Percentiles rank a stretch among this genome's conserved stretches.
phyloP scores from a whole-genome alignment of 768 basidiomycete genomes.

The Infundibulicybe gibba region DNA sequence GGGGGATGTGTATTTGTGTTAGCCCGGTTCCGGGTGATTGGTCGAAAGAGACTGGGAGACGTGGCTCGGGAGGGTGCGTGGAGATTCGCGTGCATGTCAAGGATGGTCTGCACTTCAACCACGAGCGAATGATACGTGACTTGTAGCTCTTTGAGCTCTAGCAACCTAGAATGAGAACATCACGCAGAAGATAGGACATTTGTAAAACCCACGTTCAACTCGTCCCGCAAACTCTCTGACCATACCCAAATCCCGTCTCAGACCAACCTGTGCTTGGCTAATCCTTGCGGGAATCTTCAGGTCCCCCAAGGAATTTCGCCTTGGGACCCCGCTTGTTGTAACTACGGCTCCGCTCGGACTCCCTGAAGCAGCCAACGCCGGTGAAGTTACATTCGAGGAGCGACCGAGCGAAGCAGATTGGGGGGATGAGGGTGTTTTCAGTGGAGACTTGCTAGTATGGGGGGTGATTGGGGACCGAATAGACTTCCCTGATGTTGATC shows the following conservation, averaged over 20 bases:
- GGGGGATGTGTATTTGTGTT: slow-evolving; percentile 47
- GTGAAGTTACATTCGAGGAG: slow-evolving; percentile 17
- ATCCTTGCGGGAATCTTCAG: slow-evolving; percentile 72
- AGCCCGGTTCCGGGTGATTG: slow-evolving; percentile 49
- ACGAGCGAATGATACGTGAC: slow-evolving; percentile 51
- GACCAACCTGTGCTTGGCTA: slow-evolving; percentile 75
- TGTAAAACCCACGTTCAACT: slow-evolving; percentile 66
- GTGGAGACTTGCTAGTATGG: slow-evolving; percentile 9
- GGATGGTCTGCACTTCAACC: slow-evolving; percentile 46
- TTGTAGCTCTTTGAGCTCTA: slow-evolving; percentile 77
- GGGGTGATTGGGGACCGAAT: slow-evolving; percentile 10
- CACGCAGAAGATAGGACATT: neutral
- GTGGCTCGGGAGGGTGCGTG: slow-evolving; percentile 33
- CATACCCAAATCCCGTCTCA: slow-evolving; percentile 75
- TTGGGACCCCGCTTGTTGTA: slow-evolving; percentile 22
- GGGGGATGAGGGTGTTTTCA: slow-evolving; percentile 21
- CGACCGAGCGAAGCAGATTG: slow-evolving; percentile 34
- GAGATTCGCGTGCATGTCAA: slow-evolving; percentile 37
- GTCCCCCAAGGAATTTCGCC: slow-evolving; percentile 68
- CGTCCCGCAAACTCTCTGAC: slow-evolving; percentile 84
- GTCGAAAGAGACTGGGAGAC: slow-evolving; percentile 50
- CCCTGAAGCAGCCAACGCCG: neutral
- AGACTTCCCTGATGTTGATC: neutral
- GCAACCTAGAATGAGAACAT: slow-evolving; percentile 10
- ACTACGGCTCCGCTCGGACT: slow-evolving; percentile 14